phyloP scores from a whole-genome alignment of 2,329 filamentous ascomycete genomes.

The Trichocomaceae sp. region DNA sequence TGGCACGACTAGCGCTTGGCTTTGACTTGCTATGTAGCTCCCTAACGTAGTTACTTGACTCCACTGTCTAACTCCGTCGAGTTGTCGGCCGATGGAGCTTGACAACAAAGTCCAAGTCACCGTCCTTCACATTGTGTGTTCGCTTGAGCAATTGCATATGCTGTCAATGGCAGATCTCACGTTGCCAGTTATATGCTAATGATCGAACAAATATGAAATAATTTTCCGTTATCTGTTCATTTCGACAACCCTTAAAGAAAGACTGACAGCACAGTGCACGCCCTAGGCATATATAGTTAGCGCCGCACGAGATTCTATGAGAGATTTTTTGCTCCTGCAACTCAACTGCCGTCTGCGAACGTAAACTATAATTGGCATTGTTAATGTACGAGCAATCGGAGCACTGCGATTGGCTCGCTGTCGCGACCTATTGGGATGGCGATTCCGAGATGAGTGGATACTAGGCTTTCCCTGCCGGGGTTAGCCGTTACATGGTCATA shows the following conservation, averaged over 20 bases:
- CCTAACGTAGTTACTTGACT: neutral
- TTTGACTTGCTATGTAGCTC: neutral
- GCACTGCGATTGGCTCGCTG: neutral
- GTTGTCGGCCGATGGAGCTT: too few relatives aligned
- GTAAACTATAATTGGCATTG: neutral
- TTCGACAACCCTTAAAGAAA: too few relatives aligned
- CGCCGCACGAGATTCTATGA: neutral
- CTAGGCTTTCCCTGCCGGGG: neutral
- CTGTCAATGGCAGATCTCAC: too few relatives aligned
- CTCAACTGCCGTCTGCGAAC: too few relatives aligned
- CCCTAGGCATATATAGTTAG: too few relatives aligned
- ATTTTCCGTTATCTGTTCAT: neutral
- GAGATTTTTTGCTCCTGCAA: neutral
- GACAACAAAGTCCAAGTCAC: neutral
- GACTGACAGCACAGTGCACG: too few relatives aligned
- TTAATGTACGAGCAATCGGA: neutral
- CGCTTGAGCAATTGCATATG: too few relatives aligned
- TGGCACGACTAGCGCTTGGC: neutral
- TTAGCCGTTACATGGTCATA: neutral
- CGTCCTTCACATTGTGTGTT: neutral
- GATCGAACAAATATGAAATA: neutral
- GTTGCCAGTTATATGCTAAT: too few relatives aligned
- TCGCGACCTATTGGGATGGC: neutral
- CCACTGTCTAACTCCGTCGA: too few relatives aligned
- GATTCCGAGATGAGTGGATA: neutral